phyloP scores from a whole-genome alignment of 495 filamentous ascomycete genomes.

The Xylaria nigripes region DNA sequence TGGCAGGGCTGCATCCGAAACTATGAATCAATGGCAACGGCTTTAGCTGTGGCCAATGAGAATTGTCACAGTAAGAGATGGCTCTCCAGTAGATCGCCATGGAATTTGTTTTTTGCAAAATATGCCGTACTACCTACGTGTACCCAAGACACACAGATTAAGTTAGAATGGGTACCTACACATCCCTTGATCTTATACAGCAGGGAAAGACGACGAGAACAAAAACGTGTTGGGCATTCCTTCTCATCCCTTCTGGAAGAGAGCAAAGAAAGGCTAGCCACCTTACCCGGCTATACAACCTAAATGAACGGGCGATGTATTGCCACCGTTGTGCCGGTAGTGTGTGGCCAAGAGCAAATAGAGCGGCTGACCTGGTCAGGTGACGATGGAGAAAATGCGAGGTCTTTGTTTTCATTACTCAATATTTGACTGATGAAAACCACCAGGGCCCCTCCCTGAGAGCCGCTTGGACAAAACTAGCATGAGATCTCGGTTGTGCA shows the following conservation, averaged over 20 bases:
- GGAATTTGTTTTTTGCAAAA: too few species aligned
- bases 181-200: too few species aligned
- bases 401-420: conserved; percentile 32
- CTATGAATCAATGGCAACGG: neutral
- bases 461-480: conserved; percentile 5
- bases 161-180: too few species aligned
- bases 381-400: conserved; percentile 29
- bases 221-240: too few species aligned
- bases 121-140: too few species aligned
- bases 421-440: conserved; percentile 28
- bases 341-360: conserved; percentile 7
- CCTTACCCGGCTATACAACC: too few species aligned
- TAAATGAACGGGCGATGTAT: too few species aligned
- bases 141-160: too few species aligned
- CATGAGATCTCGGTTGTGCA: conserved; percentile 4
- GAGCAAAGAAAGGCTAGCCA: too few species aligned
- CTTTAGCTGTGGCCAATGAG: conserved; percentile 2
- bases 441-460: neutral
- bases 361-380: conserved; percentile 24
- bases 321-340: neutral
- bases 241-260: too few species aligned
- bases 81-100: too few species aligned
- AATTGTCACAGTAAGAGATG: neutral
- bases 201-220: too few species aligned
- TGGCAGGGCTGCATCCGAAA: conserved; percentile 2